Conservation (phyloP, 148 eudicot species). For the Rhododendron simsii region DNA sequence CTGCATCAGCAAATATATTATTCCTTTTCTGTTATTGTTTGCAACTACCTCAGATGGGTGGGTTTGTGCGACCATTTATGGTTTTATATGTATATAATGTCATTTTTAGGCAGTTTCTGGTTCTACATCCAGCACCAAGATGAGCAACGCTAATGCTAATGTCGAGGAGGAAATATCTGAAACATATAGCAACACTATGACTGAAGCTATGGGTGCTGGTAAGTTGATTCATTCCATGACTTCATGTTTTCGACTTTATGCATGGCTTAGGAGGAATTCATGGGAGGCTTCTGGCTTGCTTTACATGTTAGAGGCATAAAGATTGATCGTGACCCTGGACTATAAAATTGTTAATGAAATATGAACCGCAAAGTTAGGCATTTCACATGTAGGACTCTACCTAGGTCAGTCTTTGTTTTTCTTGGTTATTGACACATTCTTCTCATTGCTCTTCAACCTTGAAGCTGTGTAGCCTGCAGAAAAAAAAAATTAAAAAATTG, state of each 20-base stretch:
- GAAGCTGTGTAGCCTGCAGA: neutral
- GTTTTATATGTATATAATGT: neutral
- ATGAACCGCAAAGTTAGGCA: neutral
- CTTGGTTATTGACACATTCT: neutral
- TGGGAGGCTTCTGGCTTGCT: neutral
- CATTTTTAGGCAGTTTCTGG: constrained; percentile 57
- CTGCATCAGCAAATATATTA: neutral
- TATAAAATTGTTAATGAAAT: neutral
- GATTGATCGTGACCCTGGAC: neutral
- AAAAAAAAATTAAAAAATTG: neutral
- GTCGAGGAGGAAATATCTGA: constrained; percentile 68
- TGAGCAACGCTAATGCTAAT: constrained; percentile 34
- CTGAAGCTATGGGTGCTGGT: constrained; percentile 99
- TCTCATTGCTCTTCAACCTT: neutral
- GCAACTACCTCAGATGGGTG: neutral
- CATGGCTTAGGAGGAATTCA: neutral
- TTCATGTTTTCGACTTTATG: neutral
- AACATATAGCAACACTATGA: constrained; percentile 78
- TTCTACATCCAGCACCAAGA: constrained; percentile 46
- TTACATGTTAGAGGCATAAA: neutral
- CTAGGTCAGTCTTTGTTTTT: neutral
- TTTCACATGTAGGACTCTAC: neutral
- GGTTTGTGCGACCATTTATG: neutral
- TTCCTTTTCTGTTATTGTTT: neutral
- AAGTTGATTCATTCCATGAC: constrained; percentile 20